A percentile compares a stretch with the other conserved stretches of the same genome.
These are phyloP conservation scores for Aspergillus saccharolyticus DNA, from an alignment of 495 filamentous ascomycete species.

Conservation along the genomic window DNA sequence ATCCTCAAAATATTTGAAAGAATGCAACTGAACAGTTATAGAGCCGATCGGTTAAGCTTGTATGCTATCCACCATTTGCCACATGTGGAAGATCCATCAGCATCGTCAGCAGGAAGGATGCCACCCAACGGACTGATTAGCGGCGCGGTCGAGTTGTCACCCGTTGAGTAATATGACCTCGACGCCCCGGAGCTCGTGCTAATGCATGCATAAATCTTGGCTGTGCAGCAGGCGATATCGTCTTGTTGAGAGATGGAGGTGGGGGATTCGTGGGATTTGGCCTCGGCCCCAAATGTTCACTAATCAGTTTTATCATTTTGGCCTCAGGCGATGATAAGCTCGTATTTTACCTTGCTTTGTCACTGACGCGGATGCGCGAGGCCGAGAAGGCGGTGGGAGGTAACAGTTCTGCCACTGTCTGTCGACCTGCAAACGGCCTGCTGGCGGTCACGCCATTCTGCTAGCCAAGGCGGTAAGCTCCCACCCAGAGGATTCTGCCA, in stretches of 20 bases:
- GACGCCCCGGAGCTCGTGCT: not conserved
- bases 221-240: not conserved
- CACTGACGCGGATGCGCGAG: not conserved
- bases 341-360: not conserved
- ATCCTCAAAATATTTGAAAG: not conserved
- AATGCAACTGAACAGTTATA: not conserved
- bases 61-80: not conserved
- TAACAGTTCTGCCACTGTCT: not conserved
- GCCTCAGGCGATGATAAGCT: not conserved
- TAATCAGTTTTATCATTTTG: constrained; percentile 1
- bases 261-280: not conserved
- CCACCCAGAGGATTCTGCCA: not conserved
- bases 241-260: not conserved
- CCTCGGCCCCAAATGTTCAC: constrained; percentile 2
- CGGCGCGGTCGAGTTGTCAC: not conserved
- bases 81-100: not conserved
- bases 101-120: not conserved
- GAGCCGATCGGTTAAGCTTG: not conserved
- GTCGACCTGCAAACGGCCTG: not conserved
- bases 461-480: too few relatives aligned
- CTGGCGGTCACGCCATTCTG: too few relatives aligned
- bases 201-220: not conserved
- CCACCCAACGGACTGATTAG: not conserved
- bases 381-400: not conserved
- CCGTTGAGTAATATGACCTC: not conserved